Evolutionary conservation across 352 stramenopile genomes (phyloP), one percentile per base, ranked within the genome.

Genomic region (Aphanomyces cochlioides): DNA sequence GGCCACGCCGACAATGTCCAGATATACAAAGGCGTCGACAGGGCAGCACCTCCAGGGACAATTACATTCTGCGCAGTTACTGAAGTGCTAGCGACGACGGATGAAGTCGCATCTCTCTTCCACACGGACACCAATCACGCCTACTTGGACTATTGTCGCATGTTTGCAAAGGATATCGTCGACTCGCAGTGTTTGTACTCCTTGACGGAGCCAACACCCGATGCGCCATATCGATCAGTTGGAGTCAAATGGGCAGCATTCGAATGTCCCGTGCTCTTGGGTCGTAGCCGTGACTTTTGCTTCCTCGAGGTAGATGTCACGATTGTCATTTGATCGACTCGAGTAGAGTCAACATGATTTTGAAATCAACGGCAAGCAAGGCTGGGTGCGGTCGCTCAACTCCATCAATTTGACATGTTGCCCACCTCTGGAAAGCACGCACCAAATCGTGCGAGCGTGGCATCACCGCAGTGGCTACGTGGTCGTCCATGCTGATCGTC

Each of bases 391-490:
- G 0, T 86, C 80, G 7, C 88, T 83, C 68, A 82, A 90, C 67
- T 89, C 80, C 28, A 80, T 92, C 68, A 88, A 84, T 45, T 66
- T 92, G 48, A 73, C 79, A 47, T 85, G 78, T 57, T 89, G 81
- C 47, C 83, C 83, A 3, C 80, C 89, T 56, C 56, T 90, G 12
- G 72, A 82, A 71, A 72, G 66, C 60, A 74, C 78, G 37, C 78
- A 84, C 19, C 74, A 60, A 15, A 77, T 89, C 57, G 82, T 92
- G 17, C 80, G 84, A 7, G 84, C 77, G 56, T 87, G 76, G 66
- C 81, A 90, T 50, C 89, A 92, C 76, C 79, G 89, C 71, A 81
- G 83, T 19, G 84, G 84, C 36, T 79, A 88, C 74, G 81, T 89
- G 7, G 89, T 92, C 72, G 72, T 90, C 40, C 82, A 92, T 71